phyloP scores from a whole-genome alignment of 768 basidiomycete species.

The Leccinum barrowsii region DNA sequence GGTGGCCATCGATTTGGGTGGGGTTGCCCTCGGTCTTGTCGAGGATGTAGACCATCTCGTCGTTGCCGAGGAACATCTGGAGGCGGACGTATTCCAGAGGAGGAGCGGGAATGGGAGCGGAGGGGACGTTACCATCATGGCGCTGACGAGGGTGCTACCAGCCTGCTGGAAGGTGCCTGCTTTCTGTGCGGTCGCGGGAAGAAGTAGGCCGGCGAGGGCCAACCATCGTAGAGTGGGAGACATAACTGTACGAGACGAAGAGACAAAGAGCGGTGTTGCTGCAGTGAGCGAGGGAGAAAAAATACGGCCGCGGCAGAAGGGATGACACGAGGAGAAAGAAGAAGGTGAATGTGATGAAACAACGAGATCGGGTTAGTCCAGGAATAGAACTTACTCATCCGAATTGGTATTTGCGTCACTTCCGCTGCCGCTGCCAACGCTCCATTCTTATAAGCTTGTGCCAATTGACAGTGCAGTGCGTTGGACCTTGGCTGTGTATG shows the following conservation, averaged over 20 bases:
- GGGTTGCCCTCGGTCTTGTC: slow-evolving; percentile 85
- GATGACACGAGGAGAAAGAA: not conserved
- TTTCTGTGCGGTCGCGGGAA: slow-evolving; percentile 9
- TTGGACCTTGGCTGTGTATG: not conserved
- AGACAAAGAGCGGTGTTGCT: slow-evolving; percentile 3
- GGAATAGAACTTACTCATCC: too few species aligned
- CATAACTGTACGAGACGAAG: slow-evolving; percentile 3
- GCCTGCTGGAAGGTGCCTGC: slow-evolving; percentile 18
- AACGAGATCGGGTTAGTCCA: too few species aligned
- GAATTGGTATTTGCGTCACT: not conserved
- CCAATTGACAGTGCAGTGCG: too few species aligned
- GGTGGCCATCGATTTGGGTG: slow-evolving; percentile 60
- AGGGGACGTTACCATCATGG: slow-evolving; percentile 41
- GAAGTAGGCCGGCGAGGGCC: slow-evolving; percentile 1
- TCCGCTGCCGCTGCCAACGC: not conserved
- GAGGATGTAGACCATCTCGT: slow-evolving; percentile 79
- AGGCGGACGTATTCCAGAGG: too few species aligned
- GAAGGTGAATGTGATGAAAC: too few species aligned
- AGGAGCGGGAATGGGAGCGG: not conserved
- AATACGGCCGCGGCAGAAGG: too few species aligned
- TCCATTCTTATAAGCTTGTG: too few species aligned
- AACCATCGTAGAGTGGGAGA: slow-evolving; percentile 5
- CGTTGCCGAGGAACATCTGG: slow-evolving; percentile 77
- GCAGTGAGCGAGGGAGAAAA: not conserved
- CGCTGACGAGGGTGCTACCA: slow-evolving; percentile 40